phyloP scores from a whole-genome alignment of 768 basidiomycete genomes.

The Lactifluus rugatus region DNA sequence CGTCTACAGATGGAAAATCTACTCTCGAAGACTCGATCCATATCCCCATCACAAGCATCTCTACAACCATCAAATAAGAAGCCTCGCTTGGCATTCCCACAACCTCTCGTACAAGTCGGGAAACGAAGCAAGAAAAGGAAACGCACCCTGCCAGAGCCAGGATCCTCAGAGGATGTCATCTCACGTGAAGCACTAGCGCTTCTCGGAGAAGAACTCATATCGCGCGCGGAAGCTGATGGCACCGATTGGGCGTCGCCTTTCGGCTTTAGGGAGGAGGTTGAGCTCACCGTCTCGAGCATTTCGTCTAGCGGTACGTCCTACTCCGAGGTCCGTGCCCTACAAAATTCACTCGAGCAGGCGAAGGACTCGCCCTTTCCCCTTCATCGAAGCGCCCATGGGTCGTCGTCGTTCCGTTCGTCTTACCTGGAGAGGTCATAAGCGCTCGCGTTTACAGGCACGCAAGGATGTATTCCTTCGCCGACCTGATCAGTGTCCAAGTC shows the following conservation, averaged over 20 bases:
- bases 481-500: slow-evolving; percentile 53
- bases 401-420: slow-evolving; percentile 70
- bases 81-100: slow-evolving; percentile 21
- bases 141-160: slow-evolving; percentile 43
- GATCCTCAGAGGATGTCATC: slow-evolving; percentile 65
- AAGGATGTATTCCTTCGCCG: slow-evolving; percentile 65
- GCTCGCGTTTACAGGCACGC: slow-evolving; percentile 63
- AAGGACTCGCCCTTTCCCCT: slow-evolving; percentile 50
- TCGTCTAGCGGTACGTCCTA: slow-evolving; percentile 47
- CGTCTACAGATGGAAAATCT: neutral
- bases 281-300: slow-evolving; percentile 50
- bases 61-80: slow-evolving; percentile 26
- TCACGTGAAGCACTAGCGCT: slow-evolving; percentile 60
- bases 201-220: slow-evolving; percentile 51
- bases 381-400: slow-evolving; percentile 57
- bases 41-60: neutral
- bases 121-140: slow-evolving; percentile 29
- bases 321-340: neutral
- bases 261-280: slow-evolving; percentile 48
- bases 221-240: slow-evolving; percentile 38
- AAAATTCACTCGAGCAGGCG: slow-evolving; percentile 35
- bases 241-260: slow-evolving; percentile 53
- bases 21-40: neutral
- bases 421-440: slow-evolving; percentile 74
- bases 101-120: neutral